Conservation (phyloP, 495 filamentous ascomycete genomes). For the Podospora australis region DNA sequence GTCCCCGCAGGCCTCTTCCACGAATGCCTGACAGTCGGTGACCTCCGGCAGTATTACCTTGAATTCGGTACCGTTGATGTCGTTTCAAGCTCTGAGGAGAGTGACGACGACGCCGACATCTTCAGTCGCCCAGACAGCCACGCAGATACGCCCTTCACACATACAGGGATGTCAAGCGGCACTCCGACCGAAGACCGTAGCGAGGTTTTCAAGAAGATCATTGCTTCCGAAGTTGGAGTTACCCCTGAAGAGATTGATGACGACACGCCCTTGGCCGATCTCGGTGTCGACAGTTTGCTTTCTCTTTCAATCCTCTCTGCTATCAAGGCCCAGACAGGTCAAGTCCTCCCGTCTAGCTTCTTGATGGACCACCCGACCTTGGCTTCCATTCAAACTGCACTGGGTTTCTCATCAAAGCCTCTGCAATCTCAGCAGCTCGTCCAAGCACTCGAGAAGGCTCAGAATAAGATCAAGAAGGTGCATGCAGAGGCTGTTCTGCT, state of each 20-base stretch:
- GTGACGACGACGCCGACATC: background rate
- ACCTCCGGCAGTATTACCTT: slow-evolving; percentile 17
- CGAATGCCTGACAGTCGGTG: slow-evolving; percentile 36
- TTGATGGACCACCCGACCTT: slow-evolving; percentile 23
- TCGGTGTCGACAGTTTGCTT: slow-evolving; percentile 44
- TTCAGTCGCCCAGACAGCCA: background rate
- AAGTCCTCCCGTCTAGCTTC: slow-evolving; percentile 25
- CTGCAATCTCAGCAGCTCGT: slow-evolving; percentile 23
- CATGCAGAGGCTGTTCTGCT: slow-evolving; percentile 39
- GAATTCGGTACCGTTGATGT: background rate
- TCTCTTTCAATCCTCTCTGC: slow-evolving; percentile 30
- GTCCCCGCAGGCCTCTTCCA: slow-evolving; percentile 33
- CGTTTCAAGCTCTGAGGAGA: background rate
- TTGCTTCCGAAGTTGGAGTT: slow-evolving; percentile 52
- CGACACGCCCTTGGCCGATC: slow-evolving; percentile 29
- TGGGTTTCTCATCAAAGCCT: slow-evolving; percentile 9
- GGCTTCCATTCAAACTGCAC: slow-evolving; percentile 13
- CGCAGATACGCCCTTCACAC: slow-evolving; percentile 3
- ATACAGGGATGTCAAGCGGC: background rate
- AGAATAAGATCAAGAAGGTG: slow-evolving; percentile 22
- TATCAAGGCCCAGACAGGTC: slow-evolving; percentile 38
- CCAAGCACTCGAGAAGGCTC: slow-evolving; percentile 6
- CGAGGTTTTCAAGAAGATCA: slow-evolving; percentile 14
- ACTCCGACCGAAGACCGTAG: background rate
- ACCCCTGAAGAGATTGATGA: slow-evolving; percentile 42